phyloP scores from a whole-genome alignment of 2,329 filamentous ascomycete species.

The Ascochyta clinopodiicola region DNA sequence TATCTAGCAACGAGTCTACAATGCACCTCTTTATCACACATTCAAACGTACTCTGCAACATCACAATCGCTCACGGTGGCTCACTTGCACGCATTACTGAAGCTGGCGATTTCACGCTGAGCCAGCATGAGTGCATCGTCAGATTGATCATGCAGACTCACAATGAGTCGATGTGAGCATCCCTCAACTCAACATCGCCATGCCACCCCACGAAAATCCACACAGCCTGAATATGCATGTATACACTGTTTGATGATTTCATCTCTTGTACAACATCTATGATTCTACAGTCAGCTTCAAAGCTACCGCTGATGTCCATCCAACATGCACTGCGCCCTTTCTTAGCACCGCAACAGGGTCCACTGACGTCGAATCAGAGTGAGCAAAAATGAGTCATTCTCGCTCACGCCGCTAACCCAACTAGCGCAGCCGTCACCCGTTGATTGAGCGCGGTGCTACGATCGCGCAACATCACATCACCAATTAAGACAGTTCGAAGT shows the following conservation, averaged over 20 bases:
- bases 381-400: slow-evolving; percentile 25
- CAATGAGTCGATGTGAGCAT: slow-evolving; percentile 12
- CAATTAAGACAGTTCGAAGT: background rate
- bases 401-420: slow-evolving; percentile 12
- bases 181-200: background rate
- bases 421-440: slow-evolving; percentile 3
- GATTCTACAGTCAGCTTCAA: background rate
- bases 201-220: background rate
- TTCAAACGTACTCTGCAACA: background rate
- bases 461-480: background rate
- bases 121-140: background rate
- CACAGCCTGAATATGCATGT: background rate
- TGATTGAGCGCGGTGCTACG: background rate
- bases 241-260: background rate
- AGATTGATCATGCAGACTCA: background rate
- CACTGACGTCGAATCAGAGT: slow-evolving; percentile 7
- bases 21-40: background rate
- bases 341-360: background rate
- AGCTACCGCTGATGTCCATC: background rate
- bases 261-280: too few relatives aligned
- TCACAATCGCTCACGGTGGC: background rate
- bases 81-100: background rate
- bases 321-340: background rate
- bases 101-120: background rate
- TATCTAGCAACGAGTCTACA: background rate